Evolutionary conservation across 371 early-diverging fungal species (phyloP).

Genomic region (Neoconidiobolus thromboides): DNA sequence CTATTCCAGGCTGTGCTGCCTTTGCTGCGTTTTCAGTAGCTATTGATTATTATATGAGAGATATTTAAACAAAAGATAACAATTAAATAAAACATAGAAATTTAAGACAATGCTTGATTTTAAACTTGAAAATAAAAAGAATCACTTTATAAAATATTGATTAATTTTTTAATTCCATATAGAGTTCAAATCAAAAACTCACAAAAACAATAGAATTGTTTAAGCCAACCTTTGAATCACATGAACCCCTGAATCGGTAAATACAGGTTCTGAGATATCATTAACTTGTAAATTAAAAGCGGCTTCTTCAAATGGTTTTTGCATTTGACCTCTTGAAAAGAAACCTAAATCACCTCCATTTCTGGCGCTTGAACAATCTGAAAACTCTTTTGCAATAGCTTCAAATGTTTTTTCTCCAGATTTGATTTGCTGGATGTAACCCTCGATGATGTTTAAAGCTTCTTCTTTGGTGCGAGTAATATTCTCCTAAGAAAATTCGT

Average conservation of each 20-base stretch:
- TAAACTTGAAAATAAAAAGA: too few relatives aligned
- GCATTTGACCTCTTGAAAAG: constrained; percentile 69
- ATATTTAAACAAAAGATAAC: neutral
- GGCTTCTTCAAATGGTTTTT: constrained; percentile 75
- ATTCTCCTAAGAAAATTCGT: constrained; percentile 21
- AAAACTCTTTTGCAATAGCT: constrained; percentile 50
- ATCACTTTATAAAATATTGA: too few relatives aligned
- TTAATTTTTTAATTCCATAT: too few relatives aligned
- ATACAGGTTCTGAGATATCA: constrained; percentile 60
- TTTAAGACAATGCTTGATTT: too few relatives aligned
- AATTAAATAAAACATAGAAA: too few relatives aligned
- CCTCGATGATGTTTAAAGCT: constrained; percentile 45
- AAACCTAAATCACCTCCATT: constrained; percentile 75
- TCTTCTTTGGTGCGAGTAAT: constrained; percentile 79
- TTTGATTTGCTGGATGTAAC: constrained; percentile 32
- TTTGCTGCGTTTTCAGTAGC: constrained; percentile 90
- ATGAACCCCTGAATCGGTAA: constrained; percentile 87
- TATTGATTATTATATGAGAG: constrained; percentile 62
- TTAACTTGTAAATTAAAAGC: constrained; percentile 73
- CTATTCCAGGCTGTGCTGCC: constrained; percentile 69
- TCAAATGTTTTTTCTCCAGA: constrained; percentile 31
- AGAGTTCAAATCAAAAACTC: too few relatives aligned
- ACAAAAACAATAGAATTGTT: neutral
- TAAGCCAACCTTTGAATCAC: constrained; percentile 76
- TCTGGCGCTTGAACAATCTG: constrained; percentile 80